These are phyloP conservation scores for Blastobotrys indianensis DNA, from an alignment of 1,139 yeast species.

Conservation along the genomic window DNA sequence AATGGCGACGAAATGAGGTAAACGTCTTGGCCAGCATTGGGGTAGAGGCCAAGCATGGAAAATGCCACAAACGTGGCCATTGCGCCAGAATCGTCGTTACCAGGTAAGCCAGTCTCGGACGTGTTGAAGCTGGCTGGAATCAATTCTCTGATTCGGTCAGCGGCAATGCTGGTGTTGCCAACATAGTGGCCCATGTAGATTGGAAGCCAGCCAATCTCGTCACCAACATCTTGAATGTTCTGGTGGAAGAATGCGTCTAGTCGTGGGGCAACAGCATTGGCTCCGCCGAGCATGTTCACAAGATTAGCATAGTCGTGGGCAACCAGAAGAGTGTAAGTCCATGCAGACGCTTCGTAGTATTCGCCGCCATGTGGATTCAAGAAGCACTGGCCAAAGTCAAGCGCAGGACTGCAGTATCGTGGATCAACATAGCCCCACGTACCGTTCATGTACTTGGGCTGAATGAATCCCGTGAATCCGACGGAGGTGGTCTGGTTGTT, in stretches of 20 bases:
- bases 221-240: slow-evolving; percentile 32
- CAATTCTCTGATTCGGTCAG: slow-evolving; percentile 12
- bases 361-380: slow-evolving; percentile 31
- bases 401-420: slow-evolving; percentile 12
- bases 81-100: slow-evolving; percentile 41
- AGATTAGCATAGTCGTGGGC: slow-evolving; percentile 36
- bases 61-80: slow-evolving; percentile 40
- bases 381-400: slow-evolving; percentile 21
- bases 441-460: slow-evolving; percentile 36
- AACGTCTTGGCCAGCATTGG: slow-evolving; percentile 38
- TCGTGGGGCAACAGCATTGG: slow-evolving; percentile 31
- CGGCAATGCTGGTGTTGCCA: slow-evolving; percentile 11
- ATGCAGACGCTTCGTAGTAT: slow-evolving; percentile 13
- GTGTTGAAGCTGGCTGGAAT: slow-evolving; percentile 28
- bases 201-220: slow-evolving; percentile 23
- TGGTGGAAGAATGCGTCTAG: slow-evolving; percentile 28
- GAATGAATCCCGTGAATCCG: slow-evolving; percentile 36
- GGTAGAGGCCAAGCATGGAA: slow-evolving; percentile 37
- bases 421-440: slow-evolving; percentile 26
- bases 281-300: slow-evolving; percentile 30
- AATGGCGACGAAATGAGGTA: slow-evolving; percentile 37
- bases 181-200: slow-evolving; percentile 12
- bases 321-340: slow-evolving; percentile 24
- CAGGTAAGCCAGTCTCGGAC: slow-evolving; percentile 35
- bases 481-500: slow-evolving; percentile 30